Conservation (phyloP, 139 green algal genomes). For the Volvox reticuliferus region DNA sequence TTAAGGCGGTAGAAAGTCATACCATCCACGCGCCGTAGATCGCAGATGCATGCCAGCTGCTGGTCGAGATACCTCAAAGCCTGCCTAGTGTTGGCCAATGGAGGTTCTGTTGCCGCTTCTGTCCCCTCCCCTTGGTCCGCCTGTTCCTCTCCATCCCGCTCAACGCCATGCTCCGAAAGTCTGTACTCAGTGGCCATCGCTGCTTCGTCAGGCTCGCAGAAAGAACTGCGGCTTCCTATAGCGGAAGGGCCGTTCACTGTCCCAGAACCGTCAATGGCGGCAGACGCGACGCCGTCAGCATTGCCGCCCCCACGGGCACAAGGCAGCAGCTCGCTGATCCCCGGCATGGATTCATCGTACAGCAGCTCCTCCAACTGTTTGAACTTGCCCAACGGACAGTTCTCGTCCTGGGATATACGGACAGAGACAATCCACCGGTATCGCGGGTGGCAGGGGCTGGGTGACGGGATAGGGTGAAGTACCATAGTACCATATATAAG, state of each 20-base stretch:
- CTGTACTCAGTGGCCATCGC: no score
- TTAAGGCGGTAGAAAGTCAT: conserved; percentile 35
- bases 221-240: not conserved
- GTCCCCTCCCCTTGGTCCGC: no score
- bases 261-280: not conserved
- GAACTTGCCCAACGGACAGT: conserved; percentile 14
- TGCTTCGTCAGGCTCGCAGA: no score
- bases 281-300: not conserved
- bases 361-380: conserved; percentile 35
- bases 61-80: not conserved
- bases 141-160: no score
- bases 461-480: no score
- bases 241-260: not conserved
- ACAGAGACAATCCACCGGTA: no score
- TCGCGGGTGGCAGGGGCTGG: no score
- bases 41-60: conserved; percentile 34
- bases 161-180: no score
- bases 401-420: not conserved
- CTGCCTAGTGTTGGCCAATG: no score
- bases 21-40: conserved; percentile 14
- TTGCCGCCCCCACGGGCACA: not conserved
- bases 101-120: no score
- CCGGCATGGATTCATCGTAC: not conserved
- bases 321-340: not conserved
- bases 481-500: no score